phyloP scores from a whole-genome alignment of 2,329 filamentous ascomycete genomes.

The Sordariomycetes sp. region DNA sequence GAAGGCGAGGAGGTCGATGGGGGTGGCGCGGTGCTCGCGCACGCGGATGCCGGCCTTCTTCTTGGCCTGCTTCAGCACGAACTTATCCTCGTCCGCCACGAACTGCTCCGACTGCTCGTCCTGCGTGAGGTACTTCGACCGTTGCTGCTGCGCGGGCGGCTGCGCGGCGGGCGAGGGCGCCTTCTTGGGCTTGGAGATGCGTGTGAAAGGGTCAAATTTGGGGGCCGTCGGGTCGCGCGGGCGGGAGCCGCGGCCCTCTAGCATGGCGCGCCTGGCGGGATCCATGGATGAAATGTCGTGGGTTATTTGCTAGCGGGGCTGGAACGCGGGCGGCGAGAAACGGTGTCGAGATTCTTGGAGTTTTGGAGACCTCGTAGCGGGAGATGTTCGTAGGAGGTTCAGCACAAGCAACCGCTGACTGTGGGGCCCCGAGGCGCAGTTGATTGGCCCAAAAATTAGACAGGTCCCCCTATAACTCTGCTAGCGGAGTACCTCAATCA shows the following conservation, averaged over 20 bases:
- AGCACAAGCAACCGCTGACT: no score
- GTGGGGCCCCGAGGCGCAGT: no score
- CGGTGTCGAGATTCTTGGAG: not conserved
- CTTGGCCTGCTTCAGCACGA: constrained; percentile 93
- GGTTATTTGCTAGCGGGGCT: not conserved
- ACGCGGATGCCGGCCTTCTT: constrained; percentile 96
- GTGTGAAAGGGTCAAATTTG: constrained; percentile 41
- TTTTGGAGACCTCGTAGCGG: not conserved
- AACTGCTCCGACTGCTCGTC: constrained; percentile 73
- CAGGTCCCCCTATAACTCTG: no score
- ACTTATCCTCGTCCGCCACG: constrained; percentile 90
- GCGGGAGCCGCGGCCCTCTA: constrained; percentile 29
- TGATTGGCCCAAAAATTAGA: no score
- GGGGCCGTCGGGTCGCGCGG: constrained; percentile 43
- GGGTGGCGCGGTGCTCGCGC: constrained; percentile 78
- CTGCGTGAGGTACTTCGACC: constrained; percentile 49
- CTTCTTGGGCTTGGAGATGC: constrained; percentile 40
- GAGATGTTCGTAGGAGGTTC: no score
- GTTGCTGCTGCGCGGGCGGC: not conserved
- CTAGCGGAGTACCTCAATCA: no score
- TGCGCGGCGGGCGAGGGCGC: constrained; percentile 9
- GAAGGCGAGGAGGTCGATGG: constrained; percentile 89
- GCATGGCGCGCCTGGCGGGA: constrained; percentile 43
- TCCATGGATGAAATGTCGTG: constrained; percentile 37
- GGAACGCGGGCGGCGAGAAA: not conserved